A percentile compares a stretch with the other conserved stretches of the same genome.
phyloP scores from a whole-genome alignment of 345 rosid genomes.

The Lepidium aucheri region DNA sequence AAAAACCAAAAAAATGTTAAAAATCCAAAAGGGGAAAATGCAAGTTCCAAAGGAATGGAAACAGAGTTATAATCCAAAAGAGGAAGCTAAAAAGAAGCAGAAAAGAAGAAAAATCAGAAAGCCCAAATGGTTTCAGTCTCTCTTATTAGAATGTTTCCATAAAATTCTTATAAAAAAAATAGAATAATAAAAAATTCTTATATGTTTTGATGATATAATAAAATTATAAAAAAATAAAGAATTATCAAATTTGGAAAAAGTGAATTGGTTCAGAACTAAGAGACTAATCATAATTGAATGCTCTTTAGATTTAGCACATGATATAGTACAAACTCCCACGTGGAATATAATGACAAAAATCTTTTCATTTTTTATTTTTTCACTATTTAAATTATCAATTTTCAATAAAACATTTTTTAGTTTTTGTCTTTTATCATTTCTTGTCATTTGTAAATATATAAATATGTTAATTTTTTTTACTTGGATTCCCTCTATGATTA shows the following conservation, averaged over 20 bases:
- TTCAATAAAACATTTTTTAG: background rate
- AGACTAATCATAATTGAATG: slow-evolving; percentile 16
- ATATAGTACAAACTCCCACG: slow-evolving; percentile 24
- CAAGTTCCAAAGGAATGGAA: slow-evolving; percentile 17
- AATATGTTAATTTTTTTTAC: background rate
- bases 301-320: slow-evolving; percentile 28
- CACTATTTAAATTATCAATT: background rate
- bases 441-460: background rate
- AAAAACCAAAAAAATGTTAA: background rate
- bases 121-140: slow-evolving; percentile 7
- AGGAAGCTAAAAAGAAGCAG: slow-evolving; percentile 8
- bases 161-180: no score
- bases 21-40: background rate
- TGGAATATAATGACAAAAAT: slow-evolving; percentile 26
- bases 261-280: background rate
- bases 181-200: no score
- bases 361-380: background rate
- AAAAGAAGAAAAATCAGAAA: slow-evolving; percentile 8
- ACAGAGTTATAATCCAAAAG: slow-evolving; percentile 13
- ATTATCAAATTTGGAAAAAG: background rate
- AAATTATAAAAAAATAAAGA: background rate
- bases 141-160: background rate
- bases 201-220: background rate
- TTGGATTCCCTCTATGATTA: background rate
- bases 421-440: background rate